Base-by-base conservation (phyloP, 306 rosid genomes). In the Rosa lucieae region DNA sequence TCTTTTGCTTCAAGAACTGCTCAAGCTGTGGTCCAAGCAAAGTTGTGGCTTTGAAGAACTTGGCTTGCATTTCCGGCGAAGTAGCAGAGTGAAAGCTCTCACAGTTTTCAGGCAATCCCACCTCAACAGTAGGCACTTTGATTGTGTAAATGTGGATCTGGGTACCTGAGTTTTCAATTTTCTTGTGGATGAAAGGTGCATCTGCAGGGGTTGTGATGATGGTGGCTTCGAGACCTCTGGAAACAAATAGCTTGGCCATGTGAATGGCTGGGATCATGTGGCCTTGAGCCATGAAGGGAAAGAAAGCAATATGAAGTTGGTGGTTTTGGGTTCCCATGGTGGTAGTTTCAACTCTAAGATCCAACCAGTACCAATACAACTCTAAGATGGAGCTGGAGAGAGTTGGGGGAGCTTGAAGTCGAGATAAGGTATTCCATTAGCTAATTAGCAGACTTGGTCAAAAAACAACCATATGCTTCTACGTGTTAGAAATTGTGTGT, bases 231-330 rank as follows among this genome's bases (percentile, higher is more conserved):
- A 74, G 51, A 15, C 87, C 89, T 40, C 74, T 49, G 5, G 84
- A 40, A 12, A 85, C 81, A 67, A 85, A 78, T 2, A 83, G 84
- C 46, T 72, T 83, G 52, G 89, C 87, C 81, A 83, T 69, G 72
- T 88, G 84, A 10, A 81, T 17, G 26, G 58, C 37, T 5, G 91
- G 89, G 67, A 83, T 83, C 3, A 84, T 71, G 42, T 86, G 89
- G 72, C 85, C 89, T 13, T 55, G 85, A 59, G 78, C 83, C 74
- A 78, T 40, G 13, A 75, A 74, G 3, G 89, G 89, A 44, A 86
- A 81, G 83, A 86, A 83, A n/a, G 77, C 77, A 48, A 73, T 20
- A 4, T 37, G 65, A 20, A 35, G 77, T 58, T 81, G 51, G 26
- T 5, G 43, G 49, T 26, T 62, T 52, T 62, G 55, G 77, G 23